phyloP scores from a whole-genome alignment of 2,329 filamentous ascomycete genomes.

The Verticillium alfalfae region DNA sequence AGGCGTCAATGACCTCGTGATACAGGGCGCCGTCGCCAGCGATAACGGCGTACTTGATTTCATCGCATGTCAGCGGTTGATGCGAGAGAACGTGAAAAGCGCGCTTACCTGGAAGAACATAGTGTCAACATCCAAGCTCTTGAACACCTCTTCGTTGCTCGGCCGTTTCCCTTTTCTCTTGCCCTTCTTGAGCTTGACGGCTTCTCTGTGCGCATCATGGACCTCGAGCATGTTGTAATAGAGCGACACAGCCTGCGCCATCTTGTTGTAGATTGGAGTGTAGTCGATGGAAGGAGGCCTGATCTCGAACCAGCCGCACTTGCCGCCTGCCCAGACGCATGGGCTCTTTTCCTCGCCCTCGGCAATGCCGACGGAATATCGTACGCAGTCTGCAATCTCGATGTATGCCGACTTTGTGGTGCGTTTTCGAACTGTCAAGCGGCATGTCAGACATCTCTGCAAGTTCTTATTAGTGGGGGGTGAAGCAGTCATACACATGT shows the following conservation, averaged over 20 bases:
- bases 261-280: constrained; percentile 47
- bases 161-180: constrained; percentile 24
- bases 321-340: constrained; percentile 61
- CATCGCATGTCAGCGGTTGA: constrained; percentile 1
- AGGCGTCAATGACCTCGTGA: constrained; percentile 41
- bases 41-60: constrained; percentile 39
- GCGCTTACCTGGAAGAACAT: constrained; percentile 26
- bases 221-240: constrained; percentile 58
- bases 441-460: not conserved
- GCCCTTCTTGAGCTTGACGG: constrained; percentile 20
- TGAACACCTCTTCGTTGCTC: constrained; percentile 14
- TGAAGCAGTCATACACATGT: constrained; percentile 30
- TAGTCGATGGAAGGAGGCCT: constrained; percentile 51
- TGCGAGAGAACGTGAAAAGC: not conserved
- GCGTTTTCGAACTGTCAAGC: constrained; percentile 25
- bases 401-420: constrained; percentile 31
- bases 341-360: constrained; percentile 41
- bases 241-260: constrained; percentile 57
- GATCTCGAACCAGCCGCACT: constrained; percentile 65
- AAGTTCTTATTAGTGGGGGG: not conserved
- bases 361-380: constrained; percentile 46
- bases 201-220: constrained; percentile 31
- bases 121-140: constrained; percentile 4
- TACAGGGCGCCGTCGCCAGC: constrained; percentile 47
- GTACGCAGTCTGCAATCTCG: constrained; percentile 43